phyloP scores from a whole-genome alignment of 1,284 basidiomycete species.

The Leccinum huronense region DNA sequence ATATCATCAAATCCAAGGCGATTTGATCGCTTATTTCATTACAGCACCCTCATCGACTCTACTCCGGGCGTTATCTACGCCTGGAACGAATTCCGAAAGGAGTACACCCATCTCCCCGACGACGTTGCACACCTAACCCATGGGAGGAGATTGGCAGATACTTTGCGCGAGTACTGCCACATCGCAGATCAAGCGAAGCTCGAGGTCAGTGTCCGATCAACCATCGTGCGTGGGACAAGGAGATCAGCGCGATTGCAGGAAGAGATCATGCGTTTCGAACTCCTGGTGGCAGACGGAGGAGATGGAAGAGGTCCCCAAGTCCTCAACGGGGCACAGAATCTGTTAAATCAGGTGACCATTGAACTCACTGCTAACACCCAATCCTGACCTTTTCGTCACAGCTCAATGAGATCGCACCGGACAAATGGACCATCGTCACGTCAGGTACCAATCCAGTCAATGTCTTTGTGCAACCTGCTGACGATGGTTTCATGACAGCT shows the following conservation, averaged over 20 bases:
- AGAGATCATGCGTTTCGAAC: constrained; percentile 65
- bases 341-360: constrained; percentile 48
- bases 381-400: constrained; percentile 19
- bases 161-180: constrained; percentile 64
- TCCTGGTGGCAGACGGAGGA: constrained; percentile 44
- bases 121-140: constrained; percentile 58
- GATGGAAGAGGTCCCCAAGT: constrained; percentile 55
- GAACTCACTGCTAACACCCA: not conserved
- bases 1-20: constrained; percentile 12
- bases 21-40: constrained; percentile 12
- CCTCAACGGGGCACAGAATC: constrained; percentile 51
- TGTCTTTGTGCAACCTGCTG: not conserved
- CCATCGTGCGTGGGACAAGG: not conserved
- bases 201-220: constrained; percentile 39
- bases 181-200: constrained; percentile 58
- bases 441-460: constrained; percentile 48
- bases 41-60: constrained; percentile 68
- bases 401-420: constrained; percentile 36
- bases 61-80: constrained; percentile 66
- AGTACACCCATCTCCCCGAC: constrained; percentile 51
- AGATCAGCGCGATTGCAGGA: constrained; percentile 35
- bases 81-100: constrained; percentile 58
- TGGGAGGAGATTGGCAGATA: constrained; percentile 72
- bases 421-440: constrained; percentile 75
- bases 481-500: constrained; percentile 40